Evolutionary conservation across 805 yeast species (phyloP).

Genomic region (Kockiozyma suomiensis): DNA sequence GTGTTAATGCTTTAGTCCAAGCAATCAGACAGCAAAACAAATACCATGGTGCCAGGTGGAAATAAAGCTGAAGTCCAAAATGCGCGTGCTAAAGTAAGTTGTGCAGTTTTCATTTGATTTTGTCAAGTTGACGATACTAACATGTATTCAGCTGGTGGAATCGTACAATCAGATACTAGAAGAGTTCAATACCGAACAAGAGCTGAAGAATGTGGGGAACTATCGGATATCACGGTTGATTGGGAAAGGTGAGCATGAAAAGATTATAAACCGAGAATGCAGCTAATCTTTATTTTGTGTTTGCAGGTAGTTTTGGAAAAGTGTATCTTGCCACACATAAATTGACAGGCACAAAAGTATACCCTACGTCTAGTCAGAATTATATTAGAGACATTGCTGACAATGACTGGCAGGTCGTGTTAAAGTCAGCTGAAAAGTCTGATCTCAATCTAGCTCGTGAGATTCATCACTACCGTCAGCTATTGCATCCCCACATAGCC

Average conservation of each 20-base stretch:
- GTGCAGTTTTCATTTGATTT: no score
- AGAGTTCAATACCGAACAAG: conserved; percentile 49
- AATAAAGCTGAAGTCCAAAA: conserved; percentile 43
- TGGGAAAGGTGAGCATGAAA: conserved; percentile 66
- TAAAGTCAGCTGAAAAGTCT: conserved; percentile 71
- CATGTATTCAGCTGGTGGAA: conserved; percentile 52
- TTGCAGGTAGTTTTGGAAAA: conserved; percentile 69
- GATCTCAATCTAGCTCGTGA: conserved; percentile 90
- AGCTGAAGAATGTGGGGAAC: conserved; percentile 73
- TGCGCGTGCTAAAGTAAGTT: conserved; percentile 47
- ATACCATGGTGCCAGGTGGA: conserved; percentile 22
- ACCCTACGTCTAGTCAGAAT: neutral
- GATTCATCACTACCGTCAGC: conserved; percentile 82
- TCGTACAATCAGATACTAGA: conserved; percentile 63
- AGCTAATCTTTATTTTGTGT: no score
- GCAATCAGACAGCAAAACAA: no score
- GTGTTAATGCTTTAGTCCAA: neutral
- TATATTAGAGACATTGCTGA: neutral
- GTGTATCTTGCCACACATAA: conserved; percentile 83
- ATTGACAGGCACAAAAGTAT: conserved; percentile 64
- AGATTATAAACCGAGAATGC: neutral
- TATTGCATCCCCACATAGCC: conserved; percentile 81
- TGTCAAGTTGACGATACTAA: no score
- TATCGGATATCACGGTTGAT: conserved; percentile 71
- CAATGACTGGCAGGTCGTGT: conserved; percentile 56